phyloP scores from a whole-genome alignment of 768 basidiomycete genomes.

The Aureoboletus auriporus region DNA sequence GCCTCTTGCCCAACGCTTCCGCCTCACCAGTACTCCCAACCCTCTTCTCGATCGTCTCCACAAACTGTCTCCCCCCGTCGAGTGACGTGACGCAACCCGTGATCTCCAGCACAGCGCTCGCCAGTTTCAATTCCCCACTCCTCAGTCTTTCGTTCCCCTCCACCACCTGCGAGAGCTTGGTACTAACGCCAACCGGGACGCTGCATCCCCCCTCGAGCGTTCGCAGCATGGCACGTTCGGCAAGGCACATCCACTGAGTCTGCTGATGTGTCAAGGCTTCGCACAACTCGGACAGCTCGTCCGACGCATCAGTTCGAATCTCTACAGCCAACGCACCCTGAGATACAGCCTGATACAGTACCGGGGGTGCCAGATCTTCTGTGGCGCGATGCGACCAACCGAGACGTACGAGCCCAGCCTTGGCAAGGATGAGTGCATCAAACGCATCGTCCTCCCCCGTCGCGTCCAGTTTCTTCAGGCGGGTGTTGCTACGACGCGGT shows the following conservation, averaged over 20 bases:
- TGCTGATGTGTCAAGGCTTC: constrained; percentile 66
- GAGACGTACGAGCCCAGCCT: constrained; percentile 84
- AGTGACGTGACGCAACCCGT: constrained; percentile 84
- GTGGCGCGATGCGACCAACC: constrained; percentile 75
- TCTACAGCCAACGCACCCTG: constrained; percentile 93
- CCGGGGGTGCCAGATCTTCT: constrained; percentile 66
- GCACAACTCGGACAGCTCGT: constrained; percentile 59
- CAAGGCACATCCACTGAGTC: constrained; percentile 72
- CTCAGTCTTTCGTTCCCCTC: constrained; percentile 29
- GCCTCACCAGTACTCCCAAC: constrained; percentile 57
- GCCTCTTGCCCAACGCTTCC: constrained; percentile 59
- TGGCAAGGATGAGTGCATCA: constrained; percentile 88
- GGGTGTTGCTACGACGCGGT: constrained; percentile 64
- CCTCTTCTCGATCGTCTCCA: constrained; percentile 51
- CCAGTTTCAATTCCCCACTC: constrained; percentile 28
- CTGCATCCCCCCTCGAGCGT: constrained; percentile 96
- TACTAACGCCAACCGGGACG: constrained; percentile 86
- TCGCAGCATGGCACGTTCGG: constrained; percentile 86
- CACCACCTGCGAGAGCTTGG: constrained; percentile 36
- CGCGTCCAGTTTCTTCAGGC: constrained; percentile 86
- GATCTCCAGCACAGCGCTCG: constrained; percentile 49
- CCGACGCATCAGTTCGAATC: constrained; percentile 63
- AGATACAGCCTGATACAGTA: constrained; percentile 84
- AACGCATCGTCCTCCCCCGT: constrained; percentile 60
- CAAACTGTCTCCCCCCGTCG: constrained; percentile 67